Evolutionary conservation across 495 filamentous ascomycete species (phyloP).

Genomic region (Acidomyces sp.): DNA sequence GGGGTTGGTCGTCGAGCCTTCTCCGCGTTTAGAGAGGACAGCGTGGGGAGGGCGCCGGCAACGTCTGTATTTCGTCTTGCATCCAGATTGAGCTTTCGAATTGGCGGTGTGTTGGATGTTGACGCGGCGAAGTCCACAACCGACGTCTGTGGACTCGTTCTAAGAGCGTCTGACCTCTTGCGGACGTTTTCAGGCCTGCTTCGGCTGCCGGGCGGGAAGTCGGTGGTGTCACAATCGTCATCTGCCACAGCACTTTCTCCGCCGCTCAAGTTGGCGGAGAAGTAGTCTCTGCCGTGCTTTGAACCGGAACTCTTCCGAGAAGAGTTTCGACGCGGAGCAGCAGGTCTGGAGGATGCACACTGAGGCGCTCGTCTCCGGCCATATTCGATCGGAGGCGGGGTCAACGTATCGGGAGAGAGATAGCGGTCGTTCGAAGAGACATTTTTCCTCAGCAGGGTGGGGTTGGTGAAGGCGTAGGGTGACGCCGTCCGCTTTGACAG

Average conservation of each 20-base stretch:
- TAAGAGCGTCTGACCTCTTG: not conserved
- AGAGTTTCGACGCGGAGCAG: constrained; percentile 10
- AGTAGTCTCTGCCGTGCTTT: constrained; percentile 13
- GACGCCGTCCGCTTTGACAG: constrained; percentile 22
- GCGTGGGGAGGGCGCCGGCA: not conserved
- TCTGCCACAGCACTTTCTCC: constrained; percentile 11
- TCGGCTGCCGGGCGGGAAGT: not conserved
- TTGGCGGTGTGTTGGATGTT: not conserved
- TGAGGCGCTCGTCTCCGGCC: not conserved
- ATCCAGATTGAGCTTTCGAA: constrained; percentile 9
- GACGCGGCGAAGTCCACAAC: constrained; percentile 7
- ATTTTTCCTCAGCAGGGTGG: constrained; percentile 11
- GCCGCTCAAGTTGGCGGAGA: constrained; percentile 1
- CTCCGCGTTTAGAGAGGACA: constrained; percentile 6
- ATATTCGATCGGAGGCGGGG: constrained; percentile 7
- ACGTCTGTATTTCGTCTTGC: constrained; percentile 17
- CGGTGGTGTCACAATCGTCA: constrained; percentile 5
- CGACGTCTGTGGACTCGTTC: not conserved
- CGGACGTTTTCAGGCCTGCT: not conserved
- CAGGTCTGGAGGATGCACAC: constrained; percentile 1
- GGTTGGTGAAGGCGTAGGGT: constrained; percentile 28
- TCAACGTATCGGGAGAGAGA: constrained; percentile 9
- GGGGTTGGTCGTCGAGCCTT: constrained; percentile 8
- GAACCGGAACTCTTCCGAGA: not conserved
- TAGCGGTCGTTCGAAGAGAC: not conserved